phyloP scores from a whole-genome alignment of 495 filamentous ascomycete genomes.

The Pyronema omphalodes region DNA sequence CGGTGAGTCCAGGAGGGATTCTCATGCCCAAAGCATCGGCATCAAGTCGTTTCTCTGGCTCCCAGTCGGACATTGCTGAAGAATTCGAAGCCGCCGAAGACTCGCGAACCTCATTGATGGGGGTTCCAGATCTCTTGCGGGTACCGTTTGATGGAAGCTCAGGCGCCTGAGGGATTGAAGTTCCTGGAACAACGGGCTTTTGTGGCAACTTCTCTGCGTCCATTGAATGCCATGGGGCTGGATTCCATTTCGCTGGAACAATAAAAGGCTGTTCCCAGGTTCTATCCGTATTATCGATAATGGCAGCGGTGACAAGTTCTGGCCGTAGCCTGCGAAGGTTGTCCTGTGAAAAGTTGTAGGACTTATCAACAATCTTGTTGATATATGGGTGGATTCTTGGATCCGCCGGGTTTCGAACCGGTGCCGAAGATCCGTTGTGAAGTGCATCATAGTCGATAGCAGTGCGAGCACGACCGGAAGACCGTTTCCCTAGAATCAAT shows the following conservation, averaged over 20 bases:
- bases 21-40: conserved; percentile 46
- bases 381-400: conserved; percentile 58
- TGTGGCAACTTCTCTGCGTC: background rate
- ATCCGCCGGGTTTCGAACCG: conserved; percentile 49
- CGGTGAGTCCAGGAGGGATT: conserved; percentile 48
- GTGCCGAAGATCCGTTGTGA: conserved; percentile 40
- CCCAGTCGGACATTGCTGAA: conserved; percentile 20
- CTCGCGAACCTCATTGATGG: background rate
- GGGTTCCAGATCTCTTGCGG: background rate
- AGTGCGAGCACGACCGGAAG: conserved; percentile 36
- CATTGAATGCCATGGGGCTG: conserved; percentile 28
- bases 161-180: background rate
- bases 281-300: conserved; percentile 38
- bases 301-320: conserved; percentile 47
- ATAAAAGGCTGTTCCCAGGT: conserved; percentile 52
- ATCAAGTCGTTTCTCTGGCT: conserved; percentile 1
- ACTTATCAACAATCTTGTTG: conserved; percentile 49
- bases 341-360: conserved; percentile 42
- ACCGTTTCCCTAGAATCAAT: conserved; percentile 10
- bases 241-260: conserved; percentile 48
- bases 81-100: conserved; percentile 7
- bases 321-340: conserved; percentile 49
- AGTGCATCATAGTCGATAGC: conserved; percentile 61
- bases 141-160: background rate
- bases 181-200: background rate